These are phyloP conservation scores for Zhuliangozyma parablackwelliae DNA, from an alignment of 1,139 yeast genomes.

Conservation along the genomic window DNA sequence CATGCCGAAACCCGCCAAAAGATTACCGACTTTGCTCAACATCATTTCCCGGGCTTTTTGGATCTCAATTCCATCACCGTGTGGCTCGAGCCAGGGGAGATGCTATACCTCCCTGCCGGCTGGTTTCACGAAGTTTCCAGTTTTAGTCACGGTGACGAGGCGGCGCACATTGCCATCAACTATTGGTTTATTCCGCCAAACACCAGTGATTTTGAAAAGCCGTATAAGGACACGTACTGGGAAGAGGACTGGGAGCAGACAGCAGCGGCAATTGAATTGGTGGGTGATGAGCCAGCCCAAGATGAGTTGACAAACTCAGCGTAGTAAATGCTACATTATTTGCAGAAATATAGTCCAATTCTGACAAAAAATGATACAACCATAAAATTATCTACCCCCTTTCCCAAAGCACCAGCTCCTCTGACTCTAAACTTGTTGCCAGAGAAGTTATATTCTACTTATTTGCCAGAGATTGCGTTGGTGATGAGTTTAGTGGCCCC, in stretches of 20 bases:
- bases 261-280: constrained; percentile 5
- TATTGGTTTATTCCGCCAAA: constrained; percentile 74
- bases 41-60: constrained; percentile 46
- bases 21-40: constrained; percentile 25
- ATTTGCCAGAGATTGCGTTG: too few species aligned
- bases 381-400: too few species aligned
- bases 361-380: too few species aligned
- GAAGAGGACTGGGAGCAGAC: constrained; percentile 35
- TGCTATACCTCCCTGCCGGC: constrained; percentile 69
- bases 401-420: too few species aligned
- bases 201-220: constrained; percentile 18
- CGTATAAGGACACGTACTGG: constrained; percentile 53
- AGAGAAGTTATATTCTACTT: too few species aligned
- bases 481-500: too few species aligned
- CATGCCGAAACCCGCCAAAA: constrained; percentile 17
- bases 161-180: constrained; percentile 58
- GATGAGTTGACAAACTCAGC: too few species aligned
- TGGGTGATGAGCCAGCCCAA: too few species aligned
- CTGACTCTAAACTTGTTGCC: too few species aligned
- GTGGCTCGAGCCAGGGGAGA: constrained; percentile 55
- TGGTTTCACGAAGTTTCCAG: constrained; percentile 83
- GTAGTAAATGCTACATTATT: too few species aligned
- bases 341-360: too few species aligned
- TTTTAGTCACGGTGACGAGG: constrained; percentile 35
- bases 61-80: constrained; percentile 39